These are phyloP conservation scores for Exidia glandulosa DNA, from an alignment of 768 basidiomycete species.

Conservation along the genomic window DNA sequence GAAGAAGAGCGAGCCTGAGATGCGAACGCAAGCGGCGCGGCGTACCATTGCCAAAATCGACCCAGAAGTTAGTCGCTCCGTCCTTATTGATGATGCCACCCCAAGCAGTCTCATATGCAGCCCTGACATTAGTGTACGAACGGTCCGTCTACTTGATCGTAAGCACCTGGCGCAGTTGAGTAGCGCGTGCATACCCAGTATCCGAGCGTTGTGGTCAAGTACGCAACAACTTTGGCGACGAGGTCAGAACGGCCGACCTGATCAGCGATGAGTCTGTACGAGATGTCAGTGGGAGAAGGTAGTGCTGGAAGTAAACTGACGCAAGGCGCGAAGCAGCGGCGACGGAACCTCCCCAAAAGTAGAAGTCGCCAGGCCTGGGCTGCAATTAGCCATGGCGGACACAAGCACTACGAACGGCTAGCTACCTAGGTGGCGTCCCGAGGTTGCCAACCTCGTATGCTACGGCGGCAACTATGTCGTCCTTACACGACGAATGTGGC, in stretches of 20 bases:
- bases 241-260: conserved; percentile 21
- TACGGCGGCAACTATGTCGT: conserved; percentile 19
- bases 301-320: conserved; percentile 9
- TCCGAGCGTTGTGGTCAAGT: conserved; percentile 16
- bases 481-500: conserved; percentile 21
- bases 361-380: conserved; percentile 16
- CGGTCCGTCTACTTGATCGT: conserved; percentile 9
- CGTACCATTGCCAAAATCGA: conserved; percentile 23
- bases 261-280: conserved; percentile 19
- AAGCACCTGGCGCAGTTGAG: neutral
- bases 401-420: no score
- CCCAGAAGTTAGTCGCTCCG: conserved; percentile 18
- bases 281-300: neutral
- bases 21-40: neutral
- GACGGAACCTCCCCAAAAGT: conserved; percentile 21
- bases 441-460: neutral
- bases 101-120: conserved; percentile 26
- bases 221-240: conserved; percentile 16
- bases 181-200: conserved; percentile 14
- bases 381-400: no score
- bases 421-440: neutral
- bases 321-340: conserved; percentile 21
- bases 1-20: neutral
- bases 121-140: conserved; percentile 12
- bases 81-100: conserved; percentile 26